phyloP scores from a whole-genome alignment of 2,329 filamentous ascomycete species.

The Fusarium verrucosum region DNA sequence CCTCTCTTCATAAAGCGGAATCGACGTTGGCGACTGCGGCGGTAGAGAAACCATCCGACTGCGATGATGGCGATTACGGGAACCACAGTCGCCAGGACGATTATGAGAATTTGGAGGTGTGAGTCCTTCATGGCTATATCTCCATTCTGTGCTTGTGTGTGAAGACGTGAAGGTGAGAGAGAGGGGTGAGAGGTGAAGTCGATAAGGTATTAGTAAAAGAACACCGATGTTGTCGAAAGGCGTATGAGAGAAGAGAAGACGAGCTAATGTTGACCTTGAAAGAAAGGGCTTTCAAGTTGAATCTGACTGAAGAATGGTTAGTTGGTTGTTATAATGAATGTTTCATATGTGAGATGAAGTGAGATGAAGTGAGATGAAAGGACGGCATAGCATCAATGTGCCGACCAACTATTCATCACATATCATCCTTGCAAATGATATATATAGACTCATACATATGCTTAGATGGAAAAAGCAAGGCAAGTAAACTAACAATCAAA shows the following conservation, averaged over 20 bases:
- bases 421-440: constrained; percentile 6
- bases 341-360: not conserved
- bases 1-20: constrained; percentile 61
- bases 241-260: constrained; percentile 12
- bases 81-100: constrained; percentile 62
- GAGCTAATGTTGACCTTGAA: constrained; percentile 12
- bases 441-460: not conserved
- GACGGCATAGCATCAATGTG: not conserved
- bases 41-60: constrained; percentile 51
- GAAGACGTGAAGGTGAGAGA: not conserved
- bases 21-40: constrained; percentile 51
- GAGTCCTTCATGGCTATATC: constrained; percentile 39
- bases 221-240: not conserved
- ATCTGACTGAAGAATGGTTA: constrained; percentile 14
- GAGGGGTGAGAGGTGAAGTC: not conserved
- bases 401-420: not conserved
- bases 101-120: constrained; percentile 56
- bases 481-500: constrained; percentile 32
- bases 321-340: constrained; percentile 4
- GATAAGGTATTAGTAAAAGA: not conserved
- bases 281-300: constrained; percentile 1
- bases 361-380: not conserved
- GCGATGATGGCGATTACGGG: constrained; percentile 52
- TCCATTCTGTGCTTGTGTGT: constrained; percentile 33
- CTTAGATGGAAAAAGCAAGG: not conserved